phyloP scores from a whole-genome alignment of 140 eudicot species.

The Bidens hawaiensis region DNA sequence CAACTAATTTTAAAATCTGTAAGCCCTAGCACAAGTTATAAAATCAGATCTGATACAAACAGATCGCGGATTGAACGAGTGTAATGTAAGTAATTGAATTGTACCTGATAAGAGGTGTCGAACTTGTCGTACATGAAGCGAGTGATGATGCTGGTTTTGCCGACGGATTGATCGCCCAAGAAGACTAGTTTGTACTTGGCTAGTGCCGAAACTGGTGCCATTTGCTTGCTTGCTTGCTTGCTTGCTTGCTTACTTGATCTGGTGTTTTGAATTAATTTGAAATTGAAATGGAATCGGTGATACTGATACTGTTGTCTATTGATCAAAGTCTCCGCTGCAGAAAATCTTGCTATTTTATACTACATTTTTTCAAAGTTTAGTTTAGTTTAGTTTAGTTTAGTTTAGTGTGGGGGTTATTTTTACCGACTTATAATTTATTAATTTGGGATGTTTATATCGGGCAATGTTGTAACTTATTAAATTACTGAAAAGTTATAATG shows the following conservation, averaged over 20 bases:
- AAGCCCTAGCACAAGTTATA: slow-evolving; percentile 6
- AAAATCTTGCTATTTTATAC: background rate
- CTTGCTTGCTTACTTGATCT: no score
- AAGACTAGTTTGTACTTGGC: slow-evolving; percentile 50
- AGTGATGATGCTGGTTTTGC: slow-evolving; percentile 53
- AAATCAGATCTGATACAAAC: slow-evolving; percentile 11
- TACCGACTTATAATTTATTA: no score
- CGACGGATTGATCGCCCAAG: slow-evolving; percentile 52
- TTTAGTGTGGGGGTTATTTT: no score
- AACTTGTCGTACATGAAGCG: slow-evolving; percentile 51
- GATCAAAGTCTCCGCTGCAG: slow-evolving; percentile 18
- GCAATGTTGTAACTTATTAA: no score
- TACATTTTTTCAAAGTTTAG: no score
- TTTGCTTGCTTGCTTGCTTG: slow-evolving; percentile 11
- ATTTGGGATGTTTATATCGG: no score
- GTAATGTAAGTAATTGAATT: background rate
- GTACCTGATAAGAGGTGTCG: slow-evolving; percentile 45
- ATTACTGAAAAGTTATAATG: no score
- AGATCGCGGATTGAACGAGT: slow-evolving; percentile 41
- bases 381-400: no score
- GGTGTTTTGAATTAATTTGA: slow-evolving; percentile 23
- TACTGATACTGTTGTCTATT: no score
- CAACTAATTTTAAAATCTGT: slow-evolving; percentile 7
- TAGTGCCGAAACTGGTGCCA: slow-evolving; percentile 48
- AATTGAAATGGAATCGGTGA: background rate